Evolutionary conservation across 371 early-diverging fungal genomes (phyloP).

Genomic region (Actinomortierella wolfii): DNA sequence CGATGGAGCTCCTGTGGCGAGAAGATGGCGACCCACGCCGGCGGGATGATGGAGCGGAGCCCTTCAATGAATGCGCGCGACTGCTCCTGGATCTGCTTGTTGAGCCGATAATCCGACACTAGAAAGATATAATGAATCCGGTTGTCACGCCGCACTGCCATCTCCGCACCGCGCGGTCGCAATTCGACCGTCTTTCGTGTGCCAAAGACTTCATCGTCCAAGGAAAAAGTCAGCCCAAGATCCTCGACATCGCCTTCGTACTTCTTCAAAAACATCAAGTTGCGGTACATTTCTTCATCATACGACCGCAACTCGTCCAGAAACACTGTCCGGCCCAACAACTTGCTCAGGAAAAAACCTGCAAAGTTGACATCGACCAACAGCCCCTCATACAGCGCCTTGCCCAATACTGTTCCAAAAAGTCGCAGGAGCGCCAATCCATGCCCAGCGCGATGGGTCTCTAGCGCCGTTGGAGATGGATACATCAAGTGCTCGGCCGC

Average conservation of each 20-base stretch:
- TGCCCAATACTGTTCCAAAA: constrained; percentile 87
- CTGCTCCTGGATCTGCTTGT: constrained; percentile 77
- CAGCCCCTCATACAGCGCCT: constrained; percentile 90
- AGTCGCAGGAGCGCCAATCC: constrained; percentile 73
- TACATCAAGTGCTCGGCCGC: constrained; percentile 68
- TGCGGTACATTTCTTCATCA: constrained; percentile 81
- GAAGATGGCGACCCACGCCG: constrained; percentile 71
- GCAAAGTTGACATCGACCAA: constrained; percentile 90
- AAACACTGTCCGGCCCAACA: constrained; percentile 75
- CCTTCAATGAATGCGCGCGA: constrained; percentile 83
- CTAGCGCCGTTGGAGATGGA: constrained; percentile 61
- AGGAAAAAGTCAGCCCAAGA: constrained; percentile 70
- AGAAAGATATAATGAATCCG: constrained; percentile 82
- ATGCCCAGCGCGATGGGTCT: constrained; percentile 50
- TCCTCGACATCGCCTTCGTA: constrained; percentile 73
- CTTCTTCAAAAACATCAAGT: constrained; percentile 80
- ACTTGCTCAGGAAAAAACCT: constrained; percentile 80
- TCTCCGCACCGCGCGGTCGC: constrained; percentile 63
- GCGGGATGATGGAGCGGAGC: constrained; percentile 65
- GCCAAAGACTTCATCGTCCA: constrained; percentile 64
- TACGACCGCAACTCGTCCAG: constrained; percentile 84
- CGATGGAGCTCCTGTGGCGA: constrained; percentile 84
- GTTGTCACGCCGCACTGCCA: constrained; percentile 80
- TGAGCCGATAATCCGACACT: constrained; percentile 76
- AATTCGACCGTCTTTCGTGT: constrained; percentile 52